Evolutionary conservation across 305 asterid genomes (phyloP), one percentile per base, ranked within the genome.

Genomic region (Solanum hybrid): DNA sequence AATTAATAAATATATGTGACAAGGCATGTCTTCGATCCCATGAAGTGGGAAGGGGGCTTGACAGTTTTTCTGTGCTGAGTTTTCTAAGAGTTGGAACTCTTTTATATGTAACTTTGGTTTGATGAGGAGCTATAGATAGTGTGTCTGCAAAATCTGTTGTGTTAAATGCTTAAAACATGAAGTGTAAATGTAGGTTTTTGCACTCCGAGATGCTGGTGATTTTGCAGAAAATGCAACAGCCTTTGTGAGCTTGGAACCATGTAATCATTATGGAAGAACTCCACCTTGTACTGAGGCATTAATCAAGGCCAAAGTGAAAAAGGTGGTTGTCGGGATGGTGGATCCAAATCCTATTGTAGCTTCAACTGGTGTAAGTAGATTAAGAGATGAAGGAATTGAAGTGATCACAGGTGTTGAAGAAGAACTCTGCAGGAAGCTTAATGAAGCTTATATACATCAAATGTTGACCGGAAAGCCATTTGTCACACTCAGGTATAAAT

Each of bases 231-330:
- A 95, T 33, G 98, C 93, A 28, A 96, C 98, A 28, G 99, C 99
- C 31, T 97, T 96, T 88, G 98, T 97, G 92, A 96, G 97, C 90
- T 92, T 96, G 91, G 99, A 97, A 91, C 99, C 99, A 69, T 97
- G 99, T 91, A 96, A 97, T 91, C 99, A 97, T 90, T 94, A 93
- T 75, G 99, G 99, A 91, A 95, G 99, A 92, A 97, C 99, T 90
- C 99, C 99, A 35, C 98, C 99, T 34, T 97, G 99, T 93, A 91
- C 96, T 0, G 98, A 97, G 92, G 99, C 99, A 91, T 92, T 97
- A 37, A 97, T 97, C 92, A 94, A 95, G 88, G 98, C 99, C 88
- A 94, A 92, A 90, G 98, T 97, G 91, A 94, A 88, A 92, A 94
- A 90, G 16, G 98, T 97, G 86, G 99, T 96, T 89, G 93, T 97